A percentile compares a stretch with the other conserved stretches of the same genome.
phyloP scores from a whole-genome alignment of 2,329 filamentous ascomycete species.

The Colletotrichum eremochloae region DNA sequence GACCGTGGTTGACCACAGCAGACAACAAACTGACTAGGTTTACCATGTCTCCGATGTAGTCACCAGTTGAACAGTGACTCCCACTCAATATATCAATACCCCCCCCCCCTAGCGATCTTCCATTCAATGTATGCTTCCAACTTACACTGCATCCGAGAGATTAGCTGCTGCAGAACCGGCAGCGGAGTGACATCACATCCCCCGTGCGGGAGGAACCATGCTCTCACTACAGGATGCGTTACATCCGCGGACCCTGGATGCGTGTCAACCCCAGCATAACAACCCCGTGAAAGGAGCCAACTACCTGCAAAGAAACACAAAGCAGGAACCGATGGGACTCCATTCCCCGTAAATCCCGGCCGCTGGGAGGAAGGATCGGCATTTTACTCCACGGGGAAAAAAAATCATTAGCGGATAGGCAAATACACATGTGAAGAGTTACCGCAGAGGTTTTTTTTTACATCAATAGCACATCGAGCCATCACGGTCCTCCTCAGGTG shows the following conservation, averaged over 20 bases:
- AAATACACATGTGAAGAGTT: background rate
- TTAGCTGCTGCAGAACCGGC: background rate
- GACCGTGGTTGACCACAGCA: too few species aligned
- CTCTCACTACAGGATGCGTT: background rate
- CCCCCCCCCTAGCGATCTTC: background rate
- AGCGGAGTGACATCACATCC: background rate
- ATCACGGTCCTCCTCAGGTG: slow-evolving; percentile 18
- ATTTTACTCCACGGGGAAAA: background rate
- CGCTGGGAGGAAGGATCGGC: background rate
- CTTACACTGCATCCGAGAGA: background rate
- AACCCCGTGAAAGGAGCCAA: background rate
- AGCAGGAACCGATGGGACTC: background rate
- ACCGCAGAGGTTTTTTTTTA: background rate
- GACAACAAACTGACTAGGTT: too few species aligned
- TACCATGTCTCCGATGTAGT: background rate
- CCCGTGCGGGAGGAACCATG: background rate
- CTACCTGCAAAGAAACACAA: background rate
- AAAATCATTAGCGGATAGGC: too few species aligned
- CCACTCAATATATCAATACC: too few species aligned
- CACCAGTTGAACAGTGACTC: background rate
- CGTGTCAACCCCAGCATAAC: background rate
- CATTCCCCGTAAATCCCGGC: background rate
- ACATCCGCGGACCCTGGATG: background rate
- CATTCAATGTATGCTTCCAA: background rate
- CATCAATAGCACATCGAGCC: background rate